Evolutionary conservation across 768 basidiomycete genomes (phyloP).

Genomic region (Basidioascus undulatus): DNA sequence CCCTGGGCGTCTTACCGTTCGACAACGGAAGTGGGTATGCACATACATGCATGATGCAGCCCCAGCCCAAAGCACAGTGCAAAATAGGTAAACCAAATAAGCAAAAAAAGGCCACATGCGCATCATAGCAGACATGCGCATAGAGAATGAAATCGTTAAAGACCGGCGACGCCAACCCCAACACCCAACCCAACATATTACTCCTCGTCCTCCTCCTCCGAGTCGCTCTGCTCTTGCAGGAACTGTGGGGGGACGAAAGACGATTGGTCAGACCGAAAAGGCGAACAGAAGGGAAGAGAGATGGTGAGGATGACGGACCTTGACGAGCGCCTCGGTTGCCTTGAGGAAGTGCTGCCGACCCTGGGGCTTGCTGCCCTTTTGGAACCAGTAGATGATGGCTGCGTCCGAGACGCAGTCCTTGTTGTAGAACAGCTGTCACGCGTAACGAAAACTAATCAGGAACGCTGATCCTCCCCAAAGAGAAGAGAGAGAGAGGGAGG

Average conservation of each 20-base stretch:
- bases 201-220: constrained; percentile 44
- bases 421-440: constrained; percentile 62
- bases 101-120: too few species aligned
- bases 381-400: constrained; percentile 93
- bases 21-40: too few species aligned
- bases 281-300: not conserved
- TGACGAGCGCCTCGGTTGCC: constrained; percentile 63
- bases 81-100: too few species aligned
- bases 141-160: too few species aligned
- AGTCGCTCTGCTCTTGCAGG: constrained; percentile 58
- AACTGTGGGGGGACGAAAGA: constrained; percentile 28
- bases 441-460: not conserved
- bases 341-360: constrained; percentile 89
- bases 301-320: too few species aligned
- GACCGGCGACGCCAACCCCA: too few species aligned
- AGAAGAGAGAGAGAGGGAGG: not conserved
- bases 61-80: too few species aligned
- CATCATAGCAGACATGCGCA: too few species aligned
- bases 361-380: constrained; percentile 88
- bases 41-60: too few species aligned
- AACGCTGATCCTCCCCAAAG: not conserved
- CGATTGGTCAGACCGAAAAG: not conserved
- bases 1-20: too few species aligned
- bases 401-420: constrained; percentile 86
- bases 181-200: too few species aligned